Evolutionary conservation across 1,284 basidiomycete species (phyloP).

Genomic region (Anthracocystis panici-leucophaei): DNA sequence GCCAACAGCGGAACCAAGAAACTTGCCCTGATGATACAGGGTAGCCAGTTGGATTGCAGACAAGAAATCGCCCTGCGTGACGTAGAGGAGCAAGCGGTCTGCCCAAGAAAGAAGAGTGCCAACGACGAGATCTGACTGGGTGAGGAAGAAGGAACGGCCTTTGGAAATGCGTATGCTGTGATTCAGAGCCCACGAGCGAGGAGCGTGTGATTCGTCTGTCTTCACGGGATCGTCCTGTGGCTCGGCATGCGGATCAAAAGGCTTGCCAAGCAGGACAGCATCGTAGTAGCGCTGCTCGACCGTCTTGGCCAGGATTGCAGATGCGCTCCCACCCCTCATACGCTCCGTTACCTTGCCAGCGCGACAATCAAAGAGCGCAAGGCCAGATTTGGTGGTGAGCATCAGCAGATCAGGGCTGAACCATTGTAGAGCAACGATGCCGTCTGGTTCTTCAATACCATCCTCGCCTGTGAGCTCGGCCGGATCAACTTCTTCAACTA

Average conservation of each 20-base stretch:
- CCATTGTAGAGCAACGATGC: conserved; percentile 72
- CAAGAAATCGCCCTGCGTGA: conserved; percentile 88
- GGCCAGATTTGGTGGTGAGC: conserved; percentile 36
- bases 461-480: conserved; percentile 40
- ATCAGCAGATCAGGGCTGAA: conserved; percentile 69
- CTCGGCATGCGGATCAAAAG: conserved; percentile 26
- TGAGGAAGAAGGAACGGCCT: conserved; percentile 87
- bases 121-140: conserved; percentile 76
- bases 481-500: conserved; percentile 40
- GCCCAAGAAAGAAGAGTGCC: conserved; percentile 95
- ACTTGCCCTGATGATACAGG: conserved; percentile 83
- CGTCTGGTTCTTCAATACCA: conserved; percentile 59
- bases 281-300: conserved; percentile 49
- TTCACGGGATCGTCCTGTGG: conserved; percentile 1
- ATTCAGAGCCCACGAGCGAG: conserved; percentile 50
- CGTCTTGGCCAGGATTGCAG: conserved; percentile 63
- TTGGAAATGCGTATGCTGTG: conserved; percentile 83
- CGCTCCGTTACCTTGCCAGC: conserved; percentile 54
- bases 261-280: conserved; percentile 32
- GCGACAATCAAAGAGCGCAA: conserved; percentile 57
- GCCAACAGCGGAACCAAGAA: conserved; percentile 87
- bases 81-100: conserved; percentile 85
- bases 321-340: conserved; percentile 64
- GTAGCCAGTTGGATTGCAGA: conserved; percentile 88
- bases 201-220: background rate